These are phyloP conservation scores for Ustilago bromivora DNA, from an alignment of 1,284 basidiomycete species.

Conservation along the genomic window DNA sequence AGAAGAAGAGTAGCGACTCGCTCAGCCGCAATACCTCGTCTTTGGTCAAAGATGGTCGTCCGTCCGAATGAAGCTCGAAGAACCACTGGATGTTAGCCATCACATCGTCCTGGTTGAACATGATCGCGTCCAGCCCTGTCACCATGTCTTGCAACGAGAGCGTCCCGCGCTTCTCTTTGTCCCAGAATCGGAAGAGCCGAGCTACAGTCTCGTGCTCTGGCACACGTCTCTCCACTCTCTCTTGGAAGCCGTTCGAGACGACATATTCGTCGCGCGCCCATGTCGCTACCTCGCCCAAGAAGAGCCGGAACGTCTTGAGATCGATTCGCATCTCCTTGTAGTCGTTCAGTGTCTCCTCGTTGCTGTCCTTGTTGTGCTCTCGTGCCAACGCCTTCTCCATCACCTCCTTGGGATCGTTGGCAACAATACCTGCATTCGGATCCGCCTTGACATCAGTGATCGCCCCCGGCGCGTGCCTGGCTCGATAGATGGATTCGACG, in stretches of 20 bases:
- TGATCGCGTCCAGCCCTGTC: conserved; percentile 86
- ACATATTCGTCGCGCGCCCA: conserved; percentile 97
- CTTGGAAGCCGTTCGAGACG: conserved; percentile 73
- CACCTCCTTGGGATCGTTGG: conserved; percentile 49
- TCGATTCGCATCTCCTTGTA: conserved; percentile 83
- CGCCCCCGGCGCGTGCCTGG: conserved; percentile 60
- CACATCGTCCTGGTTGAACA: conserved; percentile 80
- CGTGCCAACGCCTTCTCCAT: conserved; percentile 49
- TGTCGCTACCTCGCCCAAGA: conserved; percentile 90
- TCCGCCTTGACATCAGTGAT: conserved; percentile 27
- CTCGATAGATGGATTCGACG: conserved; percentile 68
- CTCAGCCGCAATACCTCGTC: conserved; percentile 92
- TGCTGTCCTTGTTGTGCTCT: conserved; percentile 27
- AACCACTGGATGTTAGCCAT: conserved; percentile 99
- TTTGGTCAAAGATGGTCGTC: conserved; percentile 92
- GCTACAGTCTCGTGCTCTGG: conserved; percentile 63
- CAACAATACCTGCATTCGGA: conserved; percentile 48
- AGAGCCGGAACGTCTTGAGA: conserved; percentile 85
- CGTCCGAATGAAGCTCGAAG: conserved; percentile 89
- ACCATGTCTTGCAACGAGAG: conserved; percentile 79
- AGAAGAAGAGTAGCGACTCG: conserved; percentile 86
- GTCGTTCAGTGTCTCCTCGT: conserved; percentile 57
- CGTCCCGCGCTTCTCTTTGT: conserved; percentile 61
- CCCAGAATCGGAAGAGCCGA: conserved; percentile 64
- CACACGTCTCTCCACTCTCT: conserved; percentile 65